Percentiles rank a stretch among this genome's conserved stretches.
Evolutionary conservation across 495 filamentous ascomycete species (phyloP).

Genomic region (Astrothelium subdiscretum): DNA sequence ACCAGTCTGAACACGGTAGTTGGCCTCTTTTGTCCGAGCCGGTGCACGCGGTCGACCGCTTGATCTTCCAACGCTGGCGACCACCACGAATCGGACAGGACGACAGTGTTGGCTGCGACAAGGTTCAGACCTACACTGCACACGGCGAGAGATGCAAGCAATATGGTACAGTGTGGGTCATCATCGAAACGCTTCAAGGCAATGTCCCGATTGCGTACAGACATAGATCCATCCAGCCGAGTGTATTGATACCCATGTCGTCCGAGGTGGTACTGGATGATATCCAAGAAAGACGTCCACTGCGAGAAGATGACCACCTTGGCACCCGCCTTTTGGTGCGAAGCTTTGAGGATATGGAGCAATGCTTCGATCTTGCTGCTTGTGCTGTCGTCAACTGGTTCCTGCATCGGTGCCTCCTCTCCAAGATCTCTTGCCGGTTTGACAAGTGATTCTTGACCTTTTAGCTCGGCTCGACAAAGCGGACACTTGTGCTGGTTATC

Average conservation of each 20-base stretch:
- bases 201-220: slow-evolving; percentile 50
- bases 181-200: slow-evolving; percentile 54
- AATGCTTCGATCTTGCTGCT: slow-evolving; percentile 81
- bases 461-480: slow-evolving; percentile 68
- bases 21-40: slow-evolving; percentile 70
- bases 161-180: slow-evolving; percentile 58
- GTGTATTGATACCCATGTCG: slow-evolving; percentile 50
- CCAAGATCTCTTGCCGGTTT: slow-evolving; percentile 43
- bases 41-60: slow-evolving; percentile 80
- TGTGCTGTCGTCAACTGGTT: slow-evolving; percentile 47
- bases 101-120: slow-evolving; percentile 75
- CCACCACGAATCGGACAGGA: slow-evolving; percentile 85
- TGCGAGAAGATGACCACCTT: slow-evolving; percentile 90
- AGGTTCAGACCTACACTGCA: slow-evolving; percentile 85
- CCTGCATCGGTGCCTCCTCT: slow-evolving; percentile 30
- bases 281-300: slow-evolving; percentile 81
- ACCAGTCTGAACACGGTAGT: slow-evolving; percentile 73
- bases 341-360: slow-evolving; percentile 63
- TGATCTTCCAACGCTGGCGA: slow-evolving; percentile 91
- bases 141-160: slow-evolving; percentile 74
- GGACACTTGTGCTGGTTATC: slow-evolving; percentile 75
- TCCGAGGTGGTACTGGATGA: slow-evolving; percentile 61
- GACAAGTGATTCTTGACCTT: slow-evolving; percentile 45
- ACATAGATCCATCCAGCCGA: slow-evolving; percentile 80
- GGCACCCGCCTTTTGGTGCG: slow-evolving; percentile 44